phyloP scores from a whole-genome alignment of 139 green algal genomes.

The Pedinophyceae sp. region DNA sequence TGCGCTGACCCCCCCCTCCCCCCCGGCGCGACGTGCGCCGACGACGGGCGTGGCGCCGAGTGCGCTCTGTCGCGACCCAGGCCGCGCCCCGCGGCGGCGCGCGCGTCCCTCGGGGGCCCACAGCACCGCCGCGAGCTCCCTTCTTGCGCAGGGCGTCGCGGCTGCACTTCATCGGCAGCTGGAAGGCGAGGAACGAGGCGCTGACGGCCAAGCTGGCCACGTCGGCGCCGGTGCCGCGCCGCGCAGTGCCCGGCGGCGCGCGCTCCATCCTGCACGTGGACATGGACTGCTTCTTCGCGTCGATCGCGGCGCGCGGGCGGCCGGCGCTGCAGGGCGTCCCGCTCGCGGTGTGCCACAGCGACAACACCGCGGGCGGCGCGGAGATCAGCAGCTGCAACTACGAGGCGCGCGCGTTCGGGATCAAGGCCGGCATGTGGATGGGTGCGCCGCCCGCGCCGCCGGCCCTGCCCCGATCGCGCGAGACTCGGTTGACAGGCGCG shows the following conservation, averaged over 20 bases:
- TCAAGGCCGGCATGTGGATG: constrained; percentile 74
- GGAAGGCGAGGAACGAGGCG: constrained; percentile 17
- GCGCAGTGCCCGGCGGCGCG: too few relatives aligned
- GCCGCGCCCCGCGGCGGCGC: neutral
- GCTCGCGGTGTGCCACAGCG: constrained; percentile 72
- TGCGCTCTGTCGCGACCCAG: neutral
- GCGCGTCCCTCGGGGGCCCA: too few relatives aligned
- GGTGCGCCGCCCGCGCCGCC: too few relatives aligned
- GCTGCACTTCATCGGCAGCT: constrained; percentile 24
- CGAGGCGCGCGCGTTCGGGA: constrained; percentile 50
- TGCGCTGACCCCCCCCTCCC: neutral
- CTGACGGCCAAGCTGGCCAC: neutral
- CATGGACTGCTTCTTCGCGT: constrained; percentile 98
- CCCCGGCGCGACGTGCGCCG: too few relatives aligned
- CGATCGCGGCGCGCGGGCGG: constrained; percentile 30
- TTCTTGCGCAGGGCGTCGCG: constrained; percentile 6
- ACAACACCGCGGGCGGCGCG: constrained; percentile 43
- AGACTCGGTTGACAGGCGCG: too few relatives aligned
- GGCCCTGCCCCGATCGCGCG: too few relatives aligned
- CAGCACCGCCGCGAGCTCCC: too few relatives aligned
- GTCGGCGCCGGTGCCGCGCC: neutral
- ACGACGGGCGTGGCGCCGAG: too few relatives aligned
- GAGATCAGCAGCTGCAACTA: constrained; percentile 89
- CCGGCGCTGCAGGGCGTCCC: constrained; percentile 39
- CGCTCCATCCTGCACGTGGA: constrained; percentile 78